phyloP scores from a whole-genome alignment of 192 early-diverging fungal genomes.

The Coemansia sp. region DNA sequence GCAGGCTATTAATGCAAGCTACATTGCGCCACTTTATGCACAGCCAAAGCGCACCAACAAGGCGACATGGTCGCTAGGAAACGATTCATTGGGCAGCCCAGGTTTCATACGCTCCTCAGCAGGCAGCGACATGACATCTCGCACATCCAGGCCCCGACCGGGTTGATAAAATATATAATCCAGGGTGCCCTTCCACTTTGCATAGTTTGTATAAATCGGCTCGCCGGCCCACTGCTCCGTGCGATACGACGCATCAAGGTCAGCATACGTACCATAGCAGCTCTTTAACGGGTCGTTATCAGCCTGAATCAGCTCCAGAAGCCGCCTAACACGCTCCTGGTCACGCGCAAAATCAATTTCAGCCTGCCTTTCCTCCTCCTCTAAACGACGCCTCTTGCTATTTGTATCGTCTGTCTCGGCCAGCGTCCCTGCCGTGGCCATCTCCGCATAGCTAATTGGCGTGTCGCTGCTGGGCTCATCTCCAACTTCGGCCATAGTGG shows the following conservation, averaged over 20 bases:
- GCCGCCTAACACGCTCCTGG: slow-evolving; percentile 15
- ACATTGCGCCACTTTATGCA: not conserved
- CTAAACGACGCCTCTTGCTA: slow-evolving; percentile 25
- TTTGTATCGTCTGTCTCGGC: slow-evolving; percentile 13
- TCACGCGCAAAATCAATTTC: slow-evolving; percentile 33
- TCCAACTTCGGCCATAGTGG: not conserved
- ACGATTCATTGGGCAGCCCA: slow-evolving; percentile 44
- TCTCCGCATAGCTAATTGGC: slow-evolving; percentile 30
- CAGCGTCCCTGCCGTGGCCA: slow-evolving; percentile 12
- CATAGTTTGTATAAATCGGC: slow-evolving; percentile 52
- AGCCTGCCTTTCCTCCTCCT: slow-evolving; percentile 22
- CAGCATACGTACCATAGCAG: slow-evolving; percentile 43
- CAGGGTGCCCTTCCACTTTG: slow-evolving; percentile 51
- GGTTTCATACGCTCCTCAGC: slow-evolving; percentile 33
- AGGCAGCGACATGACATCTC: slow-evolving; percentile 40
- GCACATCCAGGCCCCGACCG: slow-evolving; percentile 5
- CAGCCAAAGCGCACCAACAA: slow-evolving; percentile 32
- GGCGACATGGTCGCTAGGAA: slow-evolving; percentile 50
- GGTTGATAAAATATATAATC: slow-evolving; percentile 50
- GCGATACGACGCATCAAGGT: slow-evolving; percentile 37
- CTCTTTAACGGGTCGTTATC: slow-evolving; percentile 27
- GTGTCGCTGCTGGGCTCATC: not conserved
- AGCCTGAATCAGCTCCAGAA: slow-evolving; percentile 21
- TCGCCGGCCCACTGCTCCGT: slow-evolving; percentile 52
- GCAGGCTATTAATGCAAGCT: not conserved